Percentiles rank a stretch among this genome's conserved stretches.
Conservation (phyloP, 2,329 filamentous ascomycete genomes). For the Aspergillus neotritici region DNA sequence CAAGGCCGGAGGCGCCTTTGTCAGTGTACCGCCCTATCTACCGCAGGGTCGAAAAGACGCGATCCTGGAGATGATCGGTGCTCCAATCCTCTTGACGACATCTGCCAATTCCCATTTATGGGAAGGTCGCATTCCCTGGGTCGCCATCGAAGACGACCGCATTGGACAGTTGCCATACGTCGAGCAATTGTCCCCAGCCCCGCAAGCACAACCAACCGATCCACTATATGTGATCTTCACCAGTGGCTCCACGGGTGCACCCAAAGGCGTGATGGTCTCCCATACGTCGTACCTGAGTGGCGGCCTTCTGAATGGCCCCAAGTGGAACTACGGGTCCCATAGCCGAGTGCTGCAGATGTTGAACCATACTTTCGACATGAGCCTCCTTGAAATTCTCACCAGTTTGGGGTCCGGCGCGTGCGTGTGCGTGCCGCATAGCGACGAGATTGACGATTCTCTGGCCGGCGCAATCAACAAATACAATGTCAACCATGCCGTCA, state of each 20-base stretch:
- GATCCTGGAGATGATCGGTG: conserved; percentile 1
- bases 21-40: conserved; percentile 19
- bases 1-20: conserved; percentile 21
- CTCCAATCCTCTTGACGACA: neutral
- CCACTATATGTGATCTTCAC: conserved; percentile 15
- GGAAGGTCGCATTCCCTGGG: conserved; percentile 2
- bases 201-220: neutral
- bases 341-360: conserved; percentile 30
- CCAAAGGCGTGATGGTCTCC: conserved; percentile 15
- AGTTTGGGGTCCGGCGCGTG: conserved; percentile 39
- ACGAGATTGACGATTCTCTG: conserved; percentile 38
- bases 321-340: neutral
- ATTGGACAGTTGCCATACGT: neutral
- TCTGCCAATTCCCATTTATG: too few species aligned
- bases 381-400: conserved; percentile 26
- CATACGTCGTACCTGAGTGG: conserved; percentile 8
- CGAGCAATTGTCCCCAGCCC: too few species aligned
- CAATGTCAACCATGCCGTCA: conserved; percentile 43
- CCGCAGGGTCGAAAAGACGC: conserved; percentile 8
- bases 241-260: conserved; percentile 16
- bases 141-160: neutral
- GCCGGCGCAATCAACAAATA: conserved; percentile 7
- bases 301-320: neutral
- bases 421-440: conserved; percentile 40
- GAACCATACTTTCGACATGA: conserved; percentile 36